Conservation (phyloP, 1,284 basidiomycete genomes). For the Pholiota adiposa region DNA sequence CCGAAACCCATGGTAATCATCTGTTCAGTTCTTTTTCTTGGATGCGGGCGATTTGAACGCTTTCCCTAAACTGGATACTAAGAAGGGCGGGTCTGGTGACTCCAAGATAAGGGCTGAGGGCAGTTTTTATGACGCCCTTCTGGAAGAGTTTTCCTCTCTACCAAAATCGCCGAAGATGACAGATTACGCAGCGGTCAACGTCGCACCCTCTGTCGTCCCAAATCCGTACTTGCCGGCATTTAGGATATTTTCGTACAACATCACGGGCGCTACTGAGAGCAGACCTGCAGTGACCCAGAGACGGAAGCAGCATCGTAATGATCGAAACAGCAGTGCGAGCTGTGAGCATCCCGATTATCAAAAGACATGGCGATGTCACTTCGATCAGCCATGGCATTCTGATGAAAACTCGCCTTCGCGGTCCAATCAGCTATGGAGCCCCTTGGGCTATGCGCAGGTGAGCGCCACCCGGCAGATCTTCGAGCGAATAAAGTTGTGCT, state of each 20-base stretch:
- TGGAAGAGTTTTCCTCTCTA: slow-evolving; percentile 60
- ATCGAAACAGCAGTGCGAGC: slow-evolving; percentile 44
- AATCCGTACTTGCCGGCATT: slow-evolving; percentile 85
- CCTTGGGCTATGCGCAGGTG: slow-evolving; percentile 85
- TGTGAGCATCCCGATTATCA: slow-evolving; percentile 58
- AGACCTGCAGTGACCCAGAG: slow-evolving; percentile 33
- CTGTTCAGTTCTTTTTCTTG: slow-evolving; percentile 62
- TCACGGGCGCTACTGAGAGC: slow-evolving; percentile 43
- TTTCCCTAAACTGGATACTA: slow-evolving; percentile 31
- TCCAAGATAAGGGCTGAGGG: slow-evolving; percentile 28
- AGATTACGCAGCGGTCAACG: slow-evolving; percentile 78
- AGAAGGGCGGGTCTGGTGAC: slow-evolving; percentile 2
- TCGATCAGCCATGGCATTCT: slow-evolving; percentile 63
- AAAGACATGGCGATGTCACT: slow-evolving; percentile 62
- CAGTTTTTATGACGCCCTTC: slow-evolving; percentile 54
- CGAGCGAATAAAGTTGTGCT: not conserved
- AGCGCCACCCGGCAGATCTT: slow-evolving; percentile 3
- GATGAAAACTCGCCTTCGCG: slow-evolving; percentile 72
- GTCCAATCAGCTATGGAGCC: slow-evolving; percentile 69
- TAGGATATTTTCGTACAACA: slow-evolving; percentile 83
- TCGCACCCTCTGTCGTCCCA: slow-evolving; percentile 84
- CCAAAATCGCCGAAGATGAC: slow-evolving; percentile 54
- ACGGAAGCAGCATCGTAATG: slow-evolving; percentile 49
- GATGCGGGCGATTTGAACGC: slow-evolving; percentile 58
- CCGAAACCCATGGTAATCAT: slow-evolving; percentile 13